Evolutionary conservation across 805 yeast genomes (phyloP).

Genomic region (Dipodascus albidus): DNA sequence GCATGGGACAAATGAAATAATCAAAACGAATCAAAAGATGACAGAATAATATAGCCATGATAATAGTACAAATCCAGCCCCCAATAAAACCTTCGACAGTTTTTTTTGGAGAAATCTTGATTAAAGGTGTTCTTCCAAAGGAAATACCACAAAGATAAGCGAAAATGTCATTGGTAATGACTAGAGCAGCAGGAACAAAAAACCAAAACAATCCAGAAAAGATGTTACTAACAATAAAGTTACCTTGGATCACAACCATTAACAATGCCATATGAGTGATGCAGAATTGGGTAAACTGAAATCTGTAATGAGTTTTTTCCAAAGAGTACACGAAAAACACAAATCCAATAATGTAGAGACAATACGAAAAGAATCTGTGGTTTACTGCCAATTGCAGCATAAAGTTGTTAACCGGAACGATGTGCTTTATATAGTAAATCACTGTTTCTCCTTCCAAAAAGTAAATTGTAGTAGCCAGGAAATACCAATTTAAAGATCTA

Average conservation of each 20-base stretch:
- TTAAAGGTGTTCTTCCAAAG: slow-evolving; percentile 84
- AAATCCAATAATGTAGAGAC: slow-evolving; percentile 77
- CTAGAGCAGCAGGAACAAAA: slow-evolving; percentile 80
- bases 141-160: slow-evolving; percentile 97
- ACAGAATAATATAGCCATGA: slow-evolving; percentile 59
- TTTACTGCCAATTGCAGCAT: slow-evolving; percentile 55
- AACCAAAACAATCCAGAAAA: slow-evolving; percentile 92
- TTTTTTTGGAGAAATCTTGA: slow-evolving; percentile 91
- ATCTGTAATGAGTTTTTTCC: slow-evolving; percentile 78
- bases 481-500: slow-evolving; percentile 84
- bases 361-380: slow-evolving; percentile 76
- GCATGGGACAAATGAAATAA: slow-evolving; percentile 83
- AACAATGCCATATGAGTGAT: slow-evolving; percentile 88
- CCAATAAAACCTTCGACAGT: slow-evolving; percentile 97
- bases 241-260: slow-evolving; percentile 87
- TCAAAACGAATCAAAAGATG: slow-evolving; percentile 50
- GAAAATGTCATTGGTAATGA: slow-evolving; percentile 88
- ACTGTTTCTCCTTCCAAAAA: slow-evolving; percentile 81
- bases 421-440: slow-evolving; percentile 50
- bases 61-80: slow-evolving; percentile 89
- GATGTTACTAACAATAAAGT: slow-evolving; percentile 80
- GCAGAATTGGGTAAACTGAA: slow-evolving; percentile 90
- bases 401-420: slow-evolving; percentile 39
- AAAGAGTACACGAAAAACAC: slow-evolving; percentile 82
- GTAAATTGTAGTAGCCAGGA: slow-evolving; percentile 74